Conservation (phyloP, 768 basidiomycete genomes). For the Royoungia palumana region DNA sequence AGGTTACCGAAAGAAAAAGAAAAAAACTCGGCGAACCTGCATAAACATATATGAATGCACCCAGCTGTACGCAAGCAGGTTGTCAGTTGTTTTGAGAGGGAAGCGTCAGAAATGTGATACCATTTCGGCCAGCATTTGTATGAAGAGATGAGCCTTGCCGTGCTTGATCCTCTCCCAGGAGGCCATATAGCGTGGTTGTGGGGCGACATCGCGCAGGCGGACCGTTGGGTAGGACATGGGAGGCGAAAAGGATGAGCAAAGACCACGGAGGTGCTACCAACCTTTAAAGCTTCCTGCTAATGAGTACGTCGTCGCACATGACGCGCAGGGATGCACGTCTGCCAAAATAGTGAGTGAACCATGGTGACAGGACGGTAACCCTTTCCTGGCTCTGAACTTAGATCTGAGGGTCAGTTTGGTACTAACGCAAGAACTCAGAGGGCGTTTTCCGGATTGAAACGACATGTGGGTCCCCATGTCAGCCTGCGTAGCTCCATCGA, state of each 20-base stretch:
- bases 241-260: neutral
- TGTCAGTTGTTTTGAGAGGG: neutral
- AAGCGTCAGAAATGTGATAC: constrained; percentile 30
- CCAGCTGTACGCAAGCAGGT: constrained; percentile 37
- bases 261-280: neutral
- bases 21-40: constrained; percentile 38
- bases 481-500: neutral
- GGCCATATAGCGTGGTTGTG: constrained; percentile 38
- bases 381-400: neutral
- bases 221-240: constrained; percentile 29
- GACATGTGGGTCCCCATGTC: constrained; percentile 1
- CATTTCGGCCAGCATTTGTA: constrained; percentile 60
- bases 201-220: constrained; percentile 41
- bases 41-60: constrained; percentile 60
- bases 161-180: constrained; percentile 52
- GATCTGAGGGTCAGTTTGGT: neutral
- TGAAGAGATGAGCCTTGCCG: constrained; percentile 46
- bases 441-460: neutral
- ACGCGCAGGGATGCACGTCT: neutral
- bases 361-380: neutral
- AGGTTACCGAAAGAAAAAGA: neutral
- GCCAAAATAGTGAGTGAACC: constrained; percentile 1
- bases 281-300: constrained; percentile 5
- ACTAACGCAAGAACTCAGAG: neutral
- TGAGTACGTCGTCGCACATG: constrained; percentile 1